Evolutionary conservation across 495 filamentous ascomycete genomes (phyloP), one percentile per base, ranked within the genome.

Genomic region (Pseudevernia furfuracea): DNA sequence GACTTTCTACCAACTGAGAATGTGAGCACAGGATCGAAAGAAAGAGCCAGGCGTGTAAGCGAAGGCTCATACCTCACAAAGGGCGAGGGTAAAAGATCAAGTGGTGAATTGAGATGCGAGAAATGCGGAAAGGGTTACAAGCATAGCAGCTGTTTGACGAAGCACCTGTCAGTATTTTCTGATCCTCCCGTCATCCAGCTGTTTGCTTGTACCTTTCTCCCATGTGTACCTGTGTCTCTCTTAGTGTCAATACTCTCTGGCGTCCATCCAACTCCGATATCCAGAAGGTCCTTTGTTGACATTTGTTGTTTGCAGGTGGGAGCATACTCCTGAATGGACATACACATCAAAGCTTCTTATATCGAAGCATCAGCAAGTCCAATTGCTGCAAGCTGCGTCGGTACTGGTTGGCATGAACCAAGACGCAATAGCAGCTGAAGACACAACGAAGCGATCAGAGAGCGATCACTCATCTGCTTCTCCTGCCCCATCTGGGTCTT

Each of bases 61-160:
- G 94, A 95, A 77, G 91, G 89, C 66, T 87, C 90, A 68, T 85
- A 87, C 66, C 79, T 91, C 68, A 81, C 80, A 69, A 94, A 91
- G 77, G 80, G 78, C 66, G 89, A 91, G 67, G 85, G 84, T 70
- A 91, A 87, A 74, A 88, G 85, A 75, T 79, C 79, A 74, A 88
- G 86, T 70, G 84, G 85, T 69, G 93, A 97, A 74, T 83, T 98
- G 72, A 89, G 90, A 77, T 98, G 94, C 80, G 92, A 97, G 73
- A 94, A 90, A 77, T 98, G 94, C 82, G 94, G 94, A 76, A 98
- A 98, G 83, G 92, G 90, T 79, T 98, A 98, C 86, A 98, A 98
- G 87, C 94, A 98, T 85, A 93, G 93, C 86, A 97, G 95, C 82
- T 98, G 94, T 87, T 87, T 98, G 81, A 94, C 90, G 75, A 98